A percentile compares a stretch with the other conserved stretches of the same genome.
These are phyloP conservation scores for Solanum peruvianum DNA, from an alignment of 257 asterid species.

Conservation along the genomic window DNA sequence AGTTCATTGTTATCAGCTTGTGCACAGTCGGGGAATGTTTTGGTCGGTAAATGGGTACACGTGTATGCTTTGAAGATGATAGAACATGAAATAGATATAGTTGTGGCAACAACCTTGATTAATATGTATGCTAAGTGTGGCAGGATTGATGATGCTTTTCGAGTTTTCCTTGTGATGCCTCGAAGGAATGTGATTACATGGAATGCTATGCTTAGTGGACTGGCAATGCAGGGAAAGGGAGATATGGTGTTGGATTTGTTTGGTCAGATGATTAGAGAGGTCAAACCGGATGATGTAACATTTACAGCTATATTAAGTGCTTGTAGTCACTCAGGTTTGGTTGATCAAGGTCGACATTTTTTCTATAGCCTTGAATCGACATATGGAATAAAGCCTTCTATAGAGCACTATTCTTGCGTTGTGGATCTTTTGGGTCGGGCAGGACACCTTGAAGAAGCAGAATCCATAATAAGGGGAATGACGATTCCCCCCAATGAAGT, in stretches of 20 bases:
- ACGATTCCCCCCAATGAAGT: conserved; percentile 73
- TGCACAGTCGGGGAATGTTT: conserved; percentile 45
- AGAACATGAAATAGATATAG: conserved; percentile 23
- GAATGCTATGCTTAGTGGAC: conserved; percentile 71
- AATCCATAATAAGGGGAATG: conserved; percentile 45
- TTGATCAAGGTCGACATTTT: conserved; percentile 47
- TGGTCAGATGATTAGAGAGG: conserved; percentile 42
- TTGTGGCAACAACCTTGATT: conserved; percentile 53
- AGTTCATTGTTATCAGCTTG: conserved; percentile 58
- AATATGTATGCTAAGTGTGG: conserved; percentile 94
- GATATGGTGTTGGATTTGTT: conserved; percentile 35
- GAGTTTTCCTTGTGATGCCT: conserved; percentile 33
- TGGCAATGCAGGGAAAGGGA: conserved; percentile 85
- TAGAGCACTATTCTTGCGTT: conserved; percentile 68
- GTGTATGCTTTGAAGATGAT: conserved; percentile 32
- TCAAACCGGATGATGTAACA: conserved; percentile 54
- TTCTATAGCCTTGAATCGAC: conserved; percentile 36
- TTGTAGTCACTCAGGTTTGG: conserved; percentile 82
- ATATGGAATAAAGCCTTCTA: conserved; percentile 42
- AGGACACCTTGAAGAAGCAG: conserved; percentile 65
- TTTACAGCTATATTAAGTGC: conserved; percentile 66
- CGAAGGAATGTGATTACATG: conserved; percentile 40
- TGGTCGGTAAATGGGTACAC: conserved; percentile 63
- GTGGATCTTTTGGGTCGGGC: conserved; percentile 77
- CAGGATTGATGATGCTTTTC: conserved; percentile 31